These are phyloP conservation scores for Aureobasidium namibiae DNA, from an alignment of 2,329 filamentous ascomycete species.

Conservation along the genomic window DNA sequence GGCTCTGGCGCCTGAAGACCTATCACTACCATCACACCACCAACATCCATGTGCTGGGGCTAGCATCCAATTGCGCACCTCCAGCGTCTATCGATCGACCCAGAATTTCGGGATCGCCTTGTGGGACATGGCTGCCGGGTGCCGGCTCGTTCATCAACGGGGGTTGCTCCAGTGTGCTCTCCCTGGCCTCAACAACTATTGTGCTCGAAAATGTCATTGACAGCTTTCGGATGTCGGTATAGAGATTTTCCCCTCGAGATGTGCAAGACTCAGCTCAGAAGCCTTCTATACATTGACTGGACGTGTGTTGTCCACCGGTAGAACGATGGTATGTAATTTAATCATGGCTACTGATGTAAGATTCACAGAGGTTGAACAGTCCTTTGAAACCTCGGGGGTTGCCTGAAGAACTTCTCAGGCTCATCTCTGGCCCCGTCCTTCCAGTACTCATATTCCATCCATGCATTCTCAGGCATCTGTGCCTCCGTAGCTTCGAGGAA, in stretches of 20 bases:
- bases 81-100: not conserved
- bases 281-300: not conserved
- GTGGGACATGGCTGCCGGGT: not conserved
- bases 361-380: slow-evolving; percentile 17
- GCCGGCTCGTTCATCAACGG: not conserved
- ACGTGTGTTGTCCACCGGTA: not conserved
- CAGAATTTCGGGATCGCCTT: not conserved
- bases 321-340: not conserved
- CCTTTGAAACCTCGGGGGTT: slow-evolving; percentile 25
- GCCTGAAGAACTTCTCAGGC: slow-evolving; percentile 27
- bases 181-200: not conserved
- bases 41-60: not conserved
- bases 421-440: slow-evolving; percentile 41
- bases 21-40: not conserved
- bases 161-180: not conserved
- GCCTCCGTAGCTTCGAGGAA: slow-evolving; percentile 54
- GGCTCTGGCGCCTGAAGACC: not conserved
- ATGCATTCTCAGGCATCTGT: slow-evolving; percentile 57
- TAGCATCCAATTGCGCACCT: not conserved
- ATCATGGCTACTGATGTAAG: not conserved
- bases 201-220: not conserved
- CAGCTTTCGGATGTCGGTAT: not conserved
- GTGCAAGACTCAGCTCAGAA: no score
- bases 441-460: slow-evolving; percentile 62
- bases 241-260: no score